phyloP scores from a whole-genome alignment of 352 stramenopile species.

The Phytopythium delawarense region DNA sequence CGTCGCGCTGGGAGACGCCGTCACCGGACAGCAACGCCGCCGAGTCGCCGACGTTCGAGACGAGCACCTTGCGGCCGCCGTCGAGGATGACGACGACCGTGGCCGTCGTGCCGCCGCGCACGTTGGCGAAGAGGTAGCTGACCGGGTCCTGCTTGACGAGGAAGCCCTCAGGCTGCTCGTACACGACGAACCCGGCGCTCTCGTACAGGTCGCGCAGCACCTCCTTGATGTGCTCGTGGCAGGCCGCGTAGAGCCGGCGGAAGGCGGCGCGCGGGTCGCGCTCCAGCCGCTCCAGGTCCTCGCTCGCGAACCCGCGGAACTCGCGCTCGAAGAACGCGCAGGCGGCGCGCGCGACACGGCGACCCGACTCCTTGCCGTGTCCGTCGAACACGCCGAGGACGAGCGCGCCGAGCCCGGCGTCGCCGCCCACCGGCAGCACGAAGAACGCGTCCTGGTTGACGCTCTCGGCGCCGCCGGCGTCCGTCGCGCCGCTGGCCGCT shows the following conservation, averaged over 20 bases:
- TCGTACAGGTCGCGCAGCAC: conserved; percentile 66
- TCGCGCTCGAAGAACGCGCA: conserved; percentile 59
- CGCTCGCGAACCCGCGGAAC: conserved; percentile 38
- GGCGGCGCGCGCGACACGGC: conserved; percentile 58
- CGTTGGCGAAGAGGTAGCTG: conserved; percentile 44
- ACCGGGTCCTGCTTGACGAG: conserved; percentile 42
- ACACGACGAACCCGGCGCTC: conserved; percentile 44
- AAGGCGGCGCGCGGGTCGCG: conserved; percentile 48
- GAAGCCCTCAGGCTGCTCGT: conserved; percentile 53
- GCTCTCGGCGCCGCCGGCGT: conserved; percentile 48
- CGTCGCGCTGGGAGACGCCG: conserved; percentile 20
- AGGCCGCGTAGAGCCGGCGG: conserved; percentile 42
- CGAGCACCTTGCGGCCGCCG: conserved; percentile 61
- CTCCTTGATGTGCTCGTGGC: conserved; percentile 59
- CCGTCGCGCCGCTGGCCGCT: conserved; percentile 44
- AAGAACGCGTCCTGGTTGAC: conserved; percentile 91
- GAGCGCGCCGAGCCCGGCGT: conserved; percentile 23
- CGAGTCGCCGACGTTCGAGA: conserved; percentile 85
- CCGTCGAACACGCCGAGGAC: conserved; percentile 85
- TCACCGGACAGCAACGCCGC: conserved; percentile 31
- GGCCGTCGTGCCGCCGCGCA: conserved; percentile 87
- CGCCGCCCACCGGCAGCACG: conserved; percentile 30
- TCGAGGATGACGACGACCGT: conserved; percentile 79
- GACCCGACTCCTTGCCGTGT: conserved; percentile 75
- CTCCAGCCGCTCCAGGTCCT: conserved; percentile 51